Base-by-base conservation (phyloP, 1,284 basidiomycete species). In the Ustilago bromivora region DNA sequence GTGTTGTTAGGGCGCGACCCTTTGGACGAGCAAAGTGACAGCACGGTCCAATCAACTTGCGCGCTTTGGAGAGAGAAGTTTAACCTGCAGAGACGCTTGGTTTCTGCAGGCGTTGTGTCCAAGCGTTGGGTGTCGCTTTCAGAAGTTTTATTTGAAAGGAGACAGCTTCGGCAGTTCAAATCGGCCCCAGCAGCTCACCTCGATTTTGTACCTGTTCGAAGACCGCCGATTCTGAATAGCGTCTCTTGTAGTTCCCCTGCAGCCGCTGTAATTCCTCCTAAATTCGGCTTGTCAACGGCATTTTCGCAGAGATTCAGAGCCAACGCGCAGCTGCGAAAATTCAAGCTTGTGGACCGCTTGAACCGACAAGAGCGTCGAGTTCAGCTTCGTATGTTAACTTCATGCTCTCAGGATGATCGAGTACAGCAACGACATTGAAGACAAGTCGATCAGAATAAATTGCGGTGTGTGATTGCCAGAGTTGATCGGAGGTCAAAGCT, bases 31-130 rank as follows among this genome's bases (percentile, higher is more conserved):
- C 34, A 23, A 61, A 28, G 38, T 28, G 23, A 28, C 3, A 64
- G 61, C 71, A 58, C 61, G 65, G 71, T 46, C 71, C 71, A 73
- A 73, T 73, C 71, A 73, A 68, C 66, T 61, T 38, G 58, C 66
- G 47, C 66, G 58, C 56, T 73, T 73, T 73, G 46, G 61, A 49
- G 60, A 62, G 64, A 61, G 41, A 35, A 19, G 15, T 34, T 53
- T 47, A 38, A 15, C 58, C 41, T 31, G 36, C 41, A 19, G 35
- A 52, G 6, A 9, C 28, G 19, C 8, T 28, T 57, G 32, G 31
- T 28, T 28, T 3, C 23, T 28, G 23, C 23, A 28, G 23, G 23
- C 23, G 23, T 28, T 28, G 23, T 28, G 23, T 28, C 23, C 3
- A 32, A 28, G 31, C 32, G 17, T 59, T 31, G 36, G 9, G 8